Base-by-base conservation (phyloP, 345 rosid species). In the Gossypium arboreum region DNA sequence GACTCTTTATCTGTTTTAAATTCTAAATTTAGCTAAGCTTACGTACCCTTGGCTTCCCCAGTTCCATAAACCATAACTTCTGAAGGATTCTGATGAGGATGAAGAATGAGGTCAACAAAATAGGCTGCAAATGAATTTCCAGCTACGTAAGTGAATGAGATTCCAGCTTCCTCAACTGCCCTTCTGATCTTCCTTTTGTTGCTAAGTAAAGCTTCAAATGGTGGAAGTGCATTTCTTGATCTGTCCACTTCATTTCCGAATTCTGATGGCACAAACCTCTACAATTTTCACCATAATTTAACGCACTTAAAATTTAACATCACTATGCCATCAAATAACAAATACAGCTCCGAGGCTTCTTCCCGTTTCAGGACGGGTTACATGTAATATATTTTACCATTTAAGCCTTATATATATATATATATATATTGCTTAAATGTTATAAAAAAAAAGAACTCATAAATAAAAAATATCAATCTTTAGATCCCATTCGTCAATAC, bases 231-330 rank as follows among this genome's bases (percentile, higher is more conserved):
- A 2, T 2, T 12, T 4, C 1, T 69, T 16, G 68, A 51, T 65
- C 83, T 78, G 10, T 84, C 90, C 24, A 61, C 82, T n/a, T 83
- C 84, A 4, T 70, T 44, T 47, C 85, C 86, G 3, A 76, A 86
- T 2, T 83, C 86, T 1, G 89, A 86, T 1, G 89, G 86, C 11
- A 84, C 39, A 22, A 86, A 86, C 75, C 89, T 81, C 86, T 84
- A 13, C 20, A 29, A 13, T 0, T 66, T 34, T 34, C 16, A 7
- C 22, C 41, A 15, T 29, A 34, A 34, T 16, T 51, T n/a, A 51
- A 17, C 20, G 0, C 9, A 52, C 18, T 52, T 52, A 7, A 52
- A 17, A 52, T 29, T 29, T 29, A 29, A 29, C 0, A 34, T 34
- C 41, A 34, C 41, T 34, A 34, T 34, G 41, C 41, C 41, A 34